Evolutionary conservation across 2,329 filamentous ascomycete species (phyloP), one percentile per base, ranked within the genome.

Genomic region (Cordyceps fumosorosea): DNA sequence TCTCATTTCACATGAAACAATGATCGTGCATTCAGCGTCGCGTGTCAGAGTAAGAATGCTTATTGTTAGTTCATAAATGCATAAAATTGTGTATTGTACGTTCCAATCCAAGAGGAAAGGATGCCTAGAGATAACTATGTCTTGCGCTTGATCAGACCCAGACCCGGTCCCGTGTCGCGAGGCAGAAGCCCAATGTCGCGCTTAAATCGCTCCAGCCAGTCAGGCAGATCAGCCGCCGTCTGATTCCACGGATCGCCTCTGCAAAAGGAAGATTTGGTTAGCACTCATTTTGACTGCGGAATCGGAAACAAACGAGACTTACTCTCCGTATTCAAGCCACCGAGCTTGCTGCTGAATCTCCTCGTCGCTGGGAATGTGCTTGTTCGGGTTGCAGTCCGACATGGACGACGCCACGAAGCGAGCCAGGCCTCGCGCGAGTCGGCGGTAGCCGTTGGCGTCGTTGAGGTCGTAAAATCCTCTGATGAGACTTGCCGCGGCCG

Each of bases 221-320:
- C 84, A 0, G 76, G 78, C 64, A 87, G 86, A 67, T 87, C 85
- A 34, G 84, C 84, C 1, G 82, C 81, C 0, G 84, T 87, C 66
- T 85, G 81, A 68, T 87, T 87, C 81, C 84, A 86, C 3, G 83
- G 82, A 66, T 87, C 84, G 63, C 86, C 84, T 63, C 82, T 84
- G 55, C 1, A 44, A 53, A 20, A 3, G 1, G 14, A n/a, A 20
- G 5, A 37, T 3, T n/a, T 8, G n/a, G 32, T 48, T 20, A 51
- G 26, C 7, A 44, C 44, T 26, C 62, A 71, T 65, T 73, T 67
- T 18, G 16, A 18, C 40, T 5, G 6, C 40, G 16, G 16, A 44
- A 44, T n/a, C n/a, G n/a, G n/a, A n/a, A 18, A 1, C 1, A 18
- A 16, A 12, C 10, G 29, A 18, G 37, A 76, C 82, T 73, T 72